Evolutionary conservation across 352 stramenopile genomes (phyloP), one percentile per base, ranked within the genome.

Genomic region (Pythium guiyangense): DNA sequence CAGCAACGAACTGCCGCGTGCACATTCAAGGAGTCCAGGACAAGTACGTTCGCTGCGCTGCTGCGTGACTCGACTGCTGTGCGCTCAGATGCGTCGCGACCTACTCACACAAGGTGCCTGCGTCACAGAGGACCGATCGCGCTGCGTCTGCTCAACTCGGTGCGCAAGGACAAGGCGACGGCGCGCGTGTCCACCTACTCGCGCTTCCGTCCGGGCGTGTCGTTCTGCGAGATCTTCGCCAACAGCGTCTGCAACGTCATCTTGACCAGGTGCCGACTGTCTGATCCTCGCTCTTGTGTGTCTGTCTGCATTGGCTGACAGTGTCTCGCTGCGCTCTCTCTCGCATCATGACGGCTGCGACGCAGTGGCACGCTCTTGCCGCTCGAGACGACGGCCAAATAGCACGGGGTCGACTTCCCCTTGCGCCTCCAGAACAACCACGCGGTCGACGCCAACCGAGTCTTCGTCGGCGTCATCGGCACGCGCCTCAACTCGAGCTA

Each of bases 391-490:
- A 99, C 98, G 15, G 90, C 92, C 25, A 91, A 97, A 60, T 97
- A 99, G 63, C 84, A 99, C 29, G 91, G 97, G 0, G 85, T 99
- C 37, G 81, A 94, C 4, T 99, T 99, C 73, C 88, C 90, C 1
- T 80, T 99, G 29, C 82, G 84, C 9, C 73, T 99, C 15, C 96
- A 99, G 62, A 99, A 99, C 74, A 91, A 88, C 39, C 98, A 99
- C 66, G 97, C 99, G 11, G 98, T 98, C 42, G 80, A 96, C 48
- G 62, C 74, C 0, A 75, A 70, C 26, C 92, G 98, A 79, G 78
- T 97, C 4, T 94, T 83, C 73, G 74, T 94, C 1, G 85, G 90
- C 42, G 93, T 98, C 6, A 84, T 98, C 34, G 84, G 87, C n/a
- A 91, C 79, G 65, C 65, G 79, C 31, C 73, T 99, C 26, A 98